Evolutionary conservation across 768 basidiomycete genomes (phyloP), one percentile per base, ranked within the genome.

Genomic region (Crepidotus variabilis): DNA sequence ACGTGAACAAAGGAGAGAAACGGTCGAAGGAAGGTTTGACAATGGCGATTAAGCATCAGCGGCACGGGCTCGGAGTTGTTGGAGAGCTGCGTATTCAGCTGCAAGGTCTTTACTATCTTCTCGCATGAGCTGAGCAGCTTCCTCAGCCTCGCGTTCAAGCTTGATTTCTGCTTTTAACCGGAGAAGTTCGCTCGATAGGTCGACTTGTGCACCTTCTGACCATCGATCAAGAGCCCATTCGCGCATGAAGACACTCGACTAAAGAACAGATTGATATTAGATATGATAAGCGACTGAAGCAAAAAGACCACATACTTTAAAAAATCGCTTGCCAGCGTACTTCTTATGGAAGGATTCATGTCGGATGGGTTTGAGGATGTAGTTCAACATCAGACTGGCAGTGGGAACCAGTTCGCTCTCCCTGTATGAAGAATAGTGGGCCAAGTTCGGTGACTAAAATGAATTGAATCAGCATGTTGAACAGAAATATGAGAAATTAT

Each of bases 311-410:
- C 58, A 4, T 43, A 94, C 92, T 83, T 95, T 96, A 75, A 88
- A 78, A 73, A 84, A 93, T 50, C 87, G 92, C 72, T 92, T 95
- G 14, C 88, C 84, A 0, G 92, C 88, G 65, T 96, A 99, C 71
- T 99, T 98, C 76, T 92, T 89, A 76, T 83, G 82, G 72, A 98
- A 92, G n/a, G 87, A 87, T 55, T 92, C 86, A 57, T 95, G 90
- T 47, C 80, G 80, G 51, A 87, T 67, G 3, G 88, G 85, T 67
- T 89, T 90, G 52, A 97, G 78, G 62, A 98, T 79, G 68, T 94
- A 96, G 70, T 94, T 92, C 60, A 98, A 68, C 92, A 98, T 95
- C 63, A 94, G 63, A 70, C 92, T 95, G 1, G 94, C 96, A 0
- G 88, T 90, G 0, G 94, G 93, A 36, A 96, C 74, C 50, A 99